Evolutionary conservation across 805 yeast species (phyloP).

Genomic region (Citeromyces matritensis): DNA sequence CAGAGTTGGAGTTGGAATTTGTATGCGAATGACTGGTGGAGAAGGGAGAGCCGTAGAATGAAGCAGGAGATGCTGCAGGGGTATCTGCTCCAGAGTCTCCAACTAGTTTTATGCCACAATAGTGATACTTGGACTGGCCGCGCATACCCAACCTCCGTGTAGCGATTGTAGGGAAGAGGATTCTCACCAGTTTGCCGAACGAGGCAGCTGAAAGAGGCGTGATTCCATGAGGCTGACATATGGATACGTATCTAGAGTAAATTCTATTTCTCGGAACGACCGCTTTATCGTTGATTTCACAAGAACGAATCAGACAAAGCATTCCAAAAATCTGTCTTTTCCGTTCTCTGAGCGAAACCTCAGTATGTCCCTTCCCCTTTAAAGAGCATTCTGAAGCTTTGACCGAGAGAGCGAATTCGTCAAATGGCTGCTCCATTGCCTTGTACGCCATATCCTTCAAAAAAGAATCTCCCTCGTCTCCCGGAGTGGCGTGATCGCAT

Average conservation of each 20-base stretch:
- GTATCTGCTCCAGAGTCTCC: constrained; percentile 14
- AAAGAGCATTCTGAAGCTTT: constrained; percentile 15
- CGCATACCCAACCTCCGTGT: constrained; percentile 74
- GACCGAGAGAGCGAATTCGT: constrained; percentile 18
- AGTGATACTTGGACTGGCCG: constrained; percentile 75
- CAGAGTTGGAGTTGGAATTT: too few species aligned
- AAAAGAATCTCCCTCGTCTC: constrained; percentile 18
- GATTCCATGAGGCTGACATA: constrained; percentile 37
- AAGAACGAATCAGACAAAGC: constrained; percentile 62
- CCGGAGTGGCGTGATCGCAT: constrained; percentile 12
- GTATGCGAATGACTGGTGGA: constrained; percentile 1
- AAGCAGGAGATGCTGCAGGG: background rate
- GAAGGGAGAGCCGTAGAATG: constrained; percentile 2
- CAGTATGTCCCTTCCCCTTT: constrained; percentile 3
- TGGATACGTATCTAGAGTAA: constrained; percentile 48
- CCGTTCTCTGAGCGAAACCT: constrained; percentile 22
- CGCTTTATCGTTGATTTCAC: constrained; percentile 29
- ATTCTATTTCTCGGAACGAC: constrained; percentile 52
- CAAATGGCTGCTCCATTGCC: constrained; percentile 16
- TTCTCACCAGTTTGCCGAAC: constrained; percentile 59
- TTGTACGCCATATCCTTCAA: constrained; percentile 20
- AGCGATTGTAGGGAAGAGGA: constrained; percentile 48
- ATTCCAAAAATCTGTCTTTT: constrained; percentile 71
- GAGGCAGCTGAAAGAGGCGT: constrained; percentile 62
- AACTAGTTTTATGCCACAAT: constrained; percentile 51